A percentile compares a stretch with the other conserved stretches of the same genome.
Conservation (phyloP, 306 rosid species). For the Carpinus fangiana region DNA sequence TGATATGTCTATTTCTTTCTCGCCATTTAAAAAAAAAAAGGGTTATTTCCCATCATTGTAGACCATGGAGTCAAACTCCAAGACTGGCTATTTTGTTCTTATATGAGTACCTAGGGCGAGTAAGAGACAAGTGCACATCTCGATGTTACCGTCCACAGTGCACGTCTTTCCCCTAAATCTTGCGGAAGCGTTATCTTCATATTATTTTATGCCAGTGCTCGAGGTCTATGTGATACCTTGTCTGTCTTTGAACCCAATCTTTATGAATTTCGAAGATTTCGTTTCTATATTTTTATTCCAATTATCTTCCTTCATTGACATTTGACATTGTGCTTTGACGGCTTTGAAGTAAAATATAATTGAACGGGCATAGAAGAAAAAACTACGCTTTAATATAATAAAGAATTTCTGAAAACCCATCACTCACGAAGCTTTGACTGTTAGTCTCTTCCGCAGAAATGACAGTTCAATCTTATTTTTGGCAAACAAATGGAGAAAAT, state of each 20-base stretch:
- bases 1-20: background rate
- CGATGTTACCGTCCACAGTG: slow-evolving; percentile 39
- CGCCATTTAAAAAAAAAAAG: background rate
- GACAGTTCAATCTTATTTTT: background rate
- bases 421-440: background rate
- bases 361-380: background rate
- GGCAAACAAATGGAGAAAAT: background rate
- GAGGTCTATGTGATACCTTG: slow-evolving; percentile 41
- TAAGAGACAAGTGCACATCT: slow-evolving; percentile 44
- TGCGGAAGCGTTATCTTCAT: slow-evolving; percentile 30
- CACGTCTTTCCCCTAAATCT: slow-evolving; percentile 35
- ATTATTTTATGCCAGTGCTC: slow-evolving; percentile 35
- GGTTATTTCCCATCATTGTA: background rate
- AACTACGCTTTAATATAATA: background rate
- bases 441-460: too few relatives aligned
- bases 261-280: slow-evolving; percentile 22
- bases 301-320: background rate
- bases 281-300: background rate
- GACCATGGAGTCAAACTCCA: slow-evolving; percentile 42
- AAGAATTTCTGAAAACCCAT: background rate
- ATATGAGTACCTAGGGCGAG: slow-evolving; percentile 27
- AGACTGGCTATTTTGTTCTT: slow-evolving; percentile 53
- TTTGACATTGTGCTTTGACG: background rate
- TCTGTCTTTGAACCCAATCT: slow-evolving; percentile 17
- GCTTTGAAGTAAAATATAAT: background rate